Percentiles rank a stretch among this genome's conserved stretches.
These are phyloP conservation scores for Onygenales sp. DNA, from an alignment of 2,329 filamentous ascomycete species.

Conservation along the genomic window DNA sequence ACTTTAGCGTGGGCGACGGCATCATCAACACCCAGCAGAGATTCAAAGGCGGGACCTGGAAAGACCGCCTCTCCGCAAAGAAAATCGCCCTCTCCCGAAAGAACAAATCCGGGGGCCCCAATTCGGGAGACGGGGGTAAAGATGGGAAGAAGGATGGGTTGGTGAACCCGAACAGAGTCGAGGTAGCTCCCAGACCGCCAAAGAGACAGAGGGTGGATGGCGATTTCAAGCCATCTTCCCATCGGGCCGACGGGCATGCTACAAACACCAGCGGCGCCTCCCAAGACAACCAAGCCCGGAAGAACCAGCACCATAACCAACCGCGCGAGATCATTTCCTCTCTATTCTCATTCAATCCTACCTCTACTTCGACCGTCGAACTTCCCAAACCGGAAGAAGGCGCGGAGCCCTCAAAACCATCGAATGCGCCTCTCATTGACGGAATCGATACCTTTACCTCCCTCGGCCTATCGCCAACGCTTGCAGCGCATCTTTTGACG, in stretches of 20 bases:
- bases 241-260: not conserved
- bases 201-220: slow-evolving; percentile 32
- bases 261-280: slow-evolving; percentile 6
- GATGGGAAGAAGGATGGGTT: not conserved
- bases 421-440: slow-evolving; percentile 80
- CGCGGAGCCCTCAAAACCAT: slow-evolving; percentile 56
- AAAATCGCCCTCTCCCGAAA: slow-evolving; percentile 50
- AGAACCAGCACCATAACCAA: slow-evolving; percentile 18
- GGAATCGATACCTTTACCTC: slow-evolving; percentile 80
- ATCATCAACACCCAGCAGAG: slow-evolving; percentile 51
- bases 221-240: slow-evolving; percentile 24
- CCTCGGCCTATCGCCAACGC: slow-evolving; percentile 67
- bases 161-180: slow-evolving; percentile 25
- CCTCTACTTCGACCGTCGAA: slow-evolving; percentile 34
- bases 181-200: slow-evolving; percentile 18
- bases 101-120: slow-evolving; percentile 25
- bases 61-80: slow-evolving; percentile 73
- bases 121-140: slow-evolving; percentile 6
- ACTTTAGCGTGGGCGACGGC: slow-evolving; percentile 69
- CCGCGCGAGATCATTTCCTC: slow-evolving; percentile 70
- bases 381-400: slow-evolving; percentile 27
- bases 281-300: slow-evolving; percentile 2
- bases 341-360: slow-evolving; percentile 83
- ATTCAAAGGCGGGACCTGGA: slow-evolving; percentile 89
- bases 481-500: slow-evolving; percentile 72